These are phyloP conservation scores for Sclerotinia subarctica DNA, from an alignment of 2,329 filamentous ascomycete species.

Conservation along the genomic window DNA sequence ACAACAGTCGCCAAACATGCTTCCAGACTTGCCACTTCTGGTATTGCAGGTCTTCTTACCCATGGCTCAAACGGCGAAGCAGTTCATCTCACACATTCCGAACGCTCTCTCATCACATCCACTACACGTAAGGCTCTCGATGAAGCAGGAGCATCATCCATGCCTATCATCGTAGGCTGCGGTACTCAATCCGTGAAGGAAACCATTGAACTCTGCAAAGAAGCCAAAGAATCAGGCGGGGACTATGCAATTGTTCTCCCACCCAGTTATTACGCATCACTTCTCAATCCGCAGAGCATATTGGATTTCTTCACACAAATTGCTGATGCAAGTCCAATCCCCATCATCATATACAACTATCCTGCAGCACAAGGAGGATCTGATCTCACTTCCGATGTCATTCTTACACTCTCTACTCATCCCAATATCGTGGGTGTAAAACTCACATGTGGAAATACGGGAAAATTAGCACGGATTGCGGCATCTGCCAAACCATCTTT, in stretches of 20 bases:
- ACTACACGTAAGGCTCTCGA: slow-evolving; percentile 41
- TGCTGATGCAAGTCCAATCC: slow-evolving; percentile 42
- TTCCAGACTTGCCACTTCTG: slow-evolving; percentile 49
- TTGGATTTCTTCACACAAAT: slow-evolving; percentile 51
- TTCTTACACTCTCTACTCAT: slow-evolving; percentile 37
- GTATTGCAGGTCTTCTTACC: slow-evolving; percentile 38
- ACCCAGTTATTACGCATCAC: slow-evolving; percentile 43
- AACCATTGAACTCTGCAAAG: slow-evolving; percentile 42
- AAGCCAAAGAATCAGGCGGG: slow-evolving; percentile 41
- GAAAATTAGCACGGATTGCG: slow-evolving; percentile 46
- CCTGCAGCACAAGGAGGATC: slow-evolving; percentile 44
- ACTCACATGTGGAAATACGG: slow-evolving; percentile 42
- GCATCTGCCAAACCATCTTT: slow-evolving; percentile 8
- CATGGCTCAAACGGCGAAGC: slow-evolving; percentile 48
- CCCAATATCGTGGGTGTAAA: slow-evolving; percentile 41
- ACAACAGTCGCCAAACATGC: slow-evolving; percentile 36
- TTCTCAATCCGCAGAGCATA: slow-evolving; percentile 47
- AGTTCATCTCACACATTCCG: slow-evolving; percentile 41
- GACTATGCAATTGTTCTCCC: slow-evolving; percentile 42
- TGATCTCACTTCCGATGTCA: slow-evolving; percentile 44
- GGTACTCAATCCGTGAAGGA: slow-evolving; percentile 42
- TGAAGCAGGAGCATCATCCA: slow-evolving; percentile 28
- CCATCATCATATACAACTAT: slow-evolving; percentile 48
- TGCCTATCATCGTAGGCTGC: slow-evolving; percentile 45
- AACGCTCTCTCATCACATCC: slow-evolving; percentile 43